Conservation (phyloP, 31 red algal genomes). For the Porphyra umbilicalis region DNA sequence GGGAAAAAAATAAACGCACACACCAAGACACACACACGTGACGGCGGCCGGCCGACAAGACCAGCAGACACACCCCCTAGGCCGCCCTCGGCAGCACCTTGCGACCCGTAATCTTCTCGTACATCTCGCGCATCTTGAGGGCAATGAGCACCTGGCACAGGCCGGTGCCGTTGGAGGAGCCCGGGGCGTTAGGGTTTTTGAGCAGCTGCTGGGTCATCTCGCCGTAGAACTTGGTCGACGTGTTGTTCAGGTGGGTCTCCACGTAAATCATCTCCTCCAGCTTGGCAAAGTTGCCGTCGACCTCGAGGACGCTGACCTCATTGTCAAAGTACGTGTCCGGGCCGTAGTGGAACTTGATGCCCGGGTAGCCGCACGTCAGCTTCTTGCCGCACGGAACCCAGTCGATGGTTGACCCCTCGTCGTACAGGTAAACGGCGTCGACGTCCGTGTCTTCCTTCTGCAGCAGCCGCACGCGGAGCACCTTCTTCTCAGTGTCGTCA, state of each 20-base stretch:
- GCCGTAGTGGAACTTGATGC: slow-evolving; percentile 97
- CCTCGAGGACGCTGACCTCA: slow-evolving; percentile 79
- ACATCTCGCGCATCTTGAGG: slow-evolving; percentile 85
- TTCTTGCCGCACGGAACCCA: slow-evolving; percentile 89
- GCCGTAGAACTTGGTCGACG: slow-evolving; percentile 97
- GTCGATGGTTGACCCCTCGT: slow-evolving; percentile 97
- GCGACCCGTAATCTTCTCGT: slow-evolving; percentile 69
- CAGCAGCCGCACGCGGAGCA: slow-evolving; percentile 79
- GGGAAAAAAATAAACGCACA: no score
- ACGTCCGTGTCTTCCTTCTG: slow-evolving; percentile 52
- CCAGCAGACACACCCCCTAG: no score
- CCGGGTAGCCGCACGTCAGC: slow-evolving; percentile 87
- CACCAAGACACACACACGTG: no score
- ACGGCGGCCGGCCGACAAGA: no score
- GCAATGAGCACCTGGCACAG: slow-evolving; percentile 89
- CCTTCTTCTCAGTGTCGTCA: slow-evolving; percentile 93
- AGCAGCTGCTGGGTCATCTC: slow-evolving; percentile 91
- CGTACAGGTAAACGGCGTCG: slow-evolving; percentile 68
- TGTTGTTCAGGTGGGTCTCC: slow-evolving; percentile 78
- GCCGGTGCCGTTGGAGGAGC: slow-evolving; percentile 93
- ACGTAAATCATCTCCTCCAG: slow-evolving; percentile 98
- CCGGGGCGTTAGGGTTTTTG: slow-evolving; percentile 73
- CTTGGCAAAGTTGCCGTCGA: slow-evolving; percentile 92
- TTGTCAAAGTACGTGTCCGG: slow-evolving; percentile 86
- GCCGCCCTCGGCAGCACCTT: slow-evolving; percentile 13